Conservation (phyloP, 805 yeast genomes). For the Saccharomyces eubayanus region DNA sequence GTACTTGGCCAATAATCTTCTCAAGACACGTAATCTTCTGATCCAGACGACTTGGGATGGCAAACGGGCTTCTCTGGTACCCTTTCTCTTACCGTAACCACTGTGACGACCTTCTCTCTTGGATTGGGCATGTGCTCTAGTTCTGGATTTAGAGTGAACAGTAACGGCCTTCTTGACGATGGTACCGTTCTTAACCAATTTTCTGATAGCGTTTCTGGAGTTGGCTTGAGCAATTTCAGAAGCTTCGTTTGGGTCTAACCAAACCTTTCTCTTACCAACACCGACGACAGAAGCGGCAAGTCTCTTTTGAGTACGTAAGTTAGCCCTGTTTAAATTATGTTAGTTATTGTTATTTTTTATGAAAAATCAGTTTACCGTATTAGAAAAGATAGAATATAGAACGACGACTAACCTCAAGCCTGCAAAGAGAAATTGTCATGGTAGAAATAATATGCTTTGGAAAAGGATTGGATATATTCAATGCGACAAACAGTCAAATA, state of each 20-base stretch:
- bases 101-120: conserved; percentile 98
- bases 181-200: conserved; percentile 93
- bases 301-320: conserved; percentile 98
- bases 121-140: conserved; percentile 94
- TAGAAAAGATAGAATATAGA: neutral
- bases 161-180: conserved; percentile 95
- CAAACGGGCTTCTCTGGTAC: conserved; percentile 99
- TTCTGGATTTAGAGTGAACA: conserved; percentile 96
- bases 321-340: conserved; percentile 54
- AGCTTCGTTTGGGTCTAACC: conserved; percentile 99
- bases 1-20: conserved; percentile 96
- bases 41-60: conserved; percentile 97
- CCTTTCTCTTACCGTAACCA: conserved; percentile 99
- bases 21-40: conserved; percentile 99
- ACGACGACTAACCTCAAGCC: neutral
- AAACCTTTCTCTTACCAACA: conserved; percentile 98
- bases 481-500: neutral
- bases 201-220: conserved; percentile 97
- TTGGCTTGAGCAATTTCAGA: conserved; percentile 93
- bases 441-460: neutral
- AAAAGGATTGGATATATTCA: neutral
- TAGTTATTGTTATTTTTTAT: neutral
- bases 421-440: neutral
- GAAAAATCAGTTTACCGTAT: neutral
- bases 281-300: conserved; percentile 98